Evolutionary conservation across 352 stramenopile species (phyloP).

Genomic region (Phytophthora kernoviae): DNA sequence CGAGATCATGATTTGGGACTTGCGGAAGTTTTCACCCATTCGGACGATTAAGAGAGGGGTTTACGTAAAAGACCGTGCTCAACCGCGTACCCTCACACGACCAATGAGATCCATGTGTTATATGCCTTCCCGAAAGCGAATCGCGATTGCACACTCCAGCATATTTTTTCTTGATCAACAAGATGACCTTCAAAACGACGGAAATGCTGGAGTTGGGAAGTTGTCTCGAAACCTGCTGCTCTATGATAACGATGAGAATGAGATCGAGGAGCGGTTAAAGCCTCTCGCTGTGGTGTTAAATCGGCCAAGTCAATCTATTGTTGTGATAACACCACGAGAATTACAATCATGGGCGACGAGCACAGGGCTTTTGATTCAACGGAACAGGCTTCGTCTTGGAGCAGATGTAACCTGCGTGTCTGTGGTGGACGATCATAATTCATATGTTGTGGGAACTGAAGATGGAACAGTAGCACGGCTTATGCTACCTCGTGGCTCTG

Average conservation of each 20-base stretch:
- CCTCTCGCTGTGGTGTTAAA: slow-evolving; percentile 41
- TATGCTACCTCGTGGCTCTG: slow-evolving; percentile 36
- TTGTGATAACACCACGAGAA: slow-evolving; percentile 36
- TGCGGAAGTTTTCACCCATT: slow-evolving; percentile 47
- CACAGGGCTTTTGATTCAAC: slow-evolving; percentile 27
- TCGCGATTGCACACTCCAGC: slow-evolving; percentile 51
- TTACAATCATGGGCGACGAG: slow-evolving; percentile 34
- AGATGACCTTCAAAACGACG: slow-evolving; percentile 1
- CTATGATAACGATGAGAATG: neutral
- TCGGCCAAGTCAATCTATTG: slow-evolving; percentile 28
- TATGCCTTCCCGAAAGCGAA: slow-evolving; percentile 40
- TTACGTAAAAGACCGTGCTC: slow-evolving; percentile 33
- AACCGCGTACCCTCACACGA: slow-evolving; percentile 17
- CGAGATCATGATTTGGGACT: slow-evolving; percentile 58
- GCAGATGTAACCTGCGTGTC: slow-evolving; percentile 39
- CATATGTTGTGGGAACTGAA: slow-evolving; percentile 50
- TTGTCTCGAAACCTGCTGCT: neutral
- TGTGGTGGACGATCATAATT: slow-evolving; percentile 42
- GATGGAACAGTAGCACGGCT: slow-evolving; percentile 41
- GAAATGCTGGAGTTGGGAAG: neutral
- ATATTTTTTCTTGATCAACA: slow-evolving; percentile 59
- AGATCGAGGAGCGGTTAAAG: slow-evolving; percentile 35
- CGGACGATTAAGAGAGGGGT: slow-evolving; percentile 35
- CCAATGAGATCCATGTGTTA: slow-evolving; percentile 53
- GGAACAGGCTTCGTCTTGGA: slow-evolving; percentile 20